phyloP scores from a whole-genome alignment of 2,329 filamentous ascomycete species.

The Fulvia fulva region DNA sequence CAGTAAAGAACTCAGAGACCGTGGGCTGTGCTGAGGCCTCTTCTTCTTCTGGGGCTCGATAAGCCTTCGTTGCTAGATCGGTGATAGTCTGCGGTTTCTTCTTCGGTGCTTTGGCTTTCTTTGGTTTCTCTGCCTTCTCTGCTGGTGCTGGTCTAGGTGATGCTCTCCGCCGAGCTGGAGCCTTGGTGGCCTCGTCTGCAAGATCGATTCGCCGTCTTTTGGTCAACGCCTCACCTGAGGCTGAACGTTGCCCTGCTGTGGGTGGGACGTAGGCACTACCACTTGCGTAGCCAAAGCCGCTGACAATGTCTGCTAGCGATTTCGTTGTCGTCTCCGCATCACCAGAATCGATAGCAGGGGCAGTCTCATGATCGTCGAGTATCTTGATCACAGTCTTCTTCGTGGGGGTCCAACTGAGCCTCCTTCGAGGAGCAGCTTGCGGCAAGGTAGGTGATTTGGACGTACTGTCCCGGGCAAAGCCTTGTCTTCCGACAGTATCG shows the following conservation, averaged over 20 bases:
- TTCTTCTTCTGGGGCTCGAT: slow-evolving; percentile 41
- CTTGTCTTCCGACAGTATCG: not conserved
- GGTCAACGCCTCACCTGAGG: slow-evolving; percentile 13
- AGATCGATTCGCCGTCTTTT: slow-evolving; percentile 18
- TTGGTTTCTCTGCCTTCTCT: slow-evolving; percentile 33
- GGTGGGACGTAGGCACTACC: not conserved
- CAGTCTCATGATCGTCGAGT: not conserved
- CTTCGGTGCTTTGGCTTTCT: slow-evolving; percentile 43
- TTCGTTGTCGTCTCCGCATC: slow-evolving; percentile 2
- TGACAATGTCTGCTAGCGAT: slow-evolving; percentile 13
- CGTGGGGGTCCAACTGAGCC: slow-evolving; percentile 21
- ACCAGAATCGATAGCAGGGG: not conserved
- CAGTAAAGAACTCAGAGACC: slow-evolving; percentile 46
- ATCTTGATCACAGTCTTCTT: slow-evolving; percentile 9
- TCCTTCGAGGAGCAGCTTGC: slow-evolving; percentile 8
- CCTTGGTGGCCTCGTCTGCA: slow-evolving; percentile 13
- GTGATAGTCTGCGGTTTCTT: slow-evolving; percentile 77
- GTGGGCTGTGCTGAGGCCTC: slow-evolving; percentile 23
- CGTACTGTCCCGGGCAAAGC: not conserved
- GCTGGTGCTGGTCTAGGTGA: not conserved
- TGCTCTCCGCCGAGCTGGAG: not conserved
- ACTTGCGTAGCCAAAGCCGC: slow-evolving; percentile 13
- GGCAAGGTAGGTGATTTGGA: not conserved
- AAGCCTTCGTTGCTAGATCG: slow-evolving; percentile 69
- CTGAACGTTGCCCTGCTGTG: not conserved